Evolutionary conservation across 1,284 basidiomycete genomes (phyloP).

Genomic region (Lignosus rhinocerotis): DNA sequence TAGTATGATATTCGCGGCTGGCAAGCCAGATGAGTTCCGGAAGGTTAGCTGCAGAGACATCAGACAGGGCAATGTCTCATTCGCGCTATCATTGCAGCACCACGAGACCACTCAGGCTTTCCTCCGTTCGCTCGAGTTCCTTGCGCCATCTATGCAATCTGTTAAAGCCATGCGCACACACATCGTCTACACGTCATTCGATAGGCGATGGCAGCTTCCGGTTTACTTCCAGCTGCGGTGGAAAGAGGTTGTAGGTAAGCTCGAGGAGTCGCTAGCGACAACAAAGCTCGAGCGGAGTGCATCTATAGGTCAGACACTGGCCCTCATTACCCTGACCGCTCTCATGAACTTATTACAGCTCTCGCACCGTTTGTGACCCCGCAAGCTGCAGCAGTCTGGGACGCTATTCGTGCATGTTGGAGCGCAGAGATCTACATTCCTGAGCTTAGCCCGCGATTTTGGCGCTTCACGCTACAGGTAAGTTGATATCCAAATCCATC

Average conservation of each 20-base stretch:
- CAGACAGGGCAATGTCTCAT: not conserved
- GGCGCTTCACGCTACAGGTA: constrained; percentile 87
- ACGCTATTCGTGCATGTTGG: constrained; percentile 81
- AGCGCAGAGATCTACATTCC: constrained; percentile 81
- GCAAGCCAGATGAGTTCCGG: constrained; percentile 87
- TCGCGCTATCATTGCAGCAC: constrained; percentile 47
- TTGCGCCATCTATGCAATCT: constrained; percentile 76
- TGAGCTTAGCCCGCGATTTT: constrained; percentile 81
- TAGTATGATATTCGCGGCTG: constrained; percentile 82
- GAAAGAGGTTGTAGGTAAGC: constrained; percentile 83
- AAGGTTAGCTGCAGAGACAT: constrained; percentile 48
- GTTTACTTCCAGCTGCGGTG: constrained; percentile 98
- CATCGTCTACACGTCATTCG: constrained; percentile 71
- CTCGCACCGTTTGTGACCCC: constrained; percentile 48
- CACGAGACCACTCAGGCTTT: constrained; percentile 85
- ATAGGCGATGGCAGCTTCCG: constrained; percentile 90
- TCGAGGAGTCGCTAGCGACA: constrained; percentile 68
- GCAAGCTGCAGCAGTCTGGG: constrained; percentile 73
- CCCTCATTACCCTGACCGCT: not conserved
- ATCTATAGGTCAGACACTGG: constrained; percentile 37
- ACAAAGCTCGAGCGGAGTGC: constrained; percentile 44
- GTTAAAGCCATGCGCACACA: constrained; percentile 74
- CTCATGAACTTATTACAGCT: constrained; percentile 15
- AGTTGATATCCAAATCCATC: not conserved
- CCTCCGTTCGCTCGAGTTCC: constrained; percentile 78